Evolutionary conservation across 148 eudicot genomes (phyloP).

Genomic region (Persicaria tinctoria): DNA sequence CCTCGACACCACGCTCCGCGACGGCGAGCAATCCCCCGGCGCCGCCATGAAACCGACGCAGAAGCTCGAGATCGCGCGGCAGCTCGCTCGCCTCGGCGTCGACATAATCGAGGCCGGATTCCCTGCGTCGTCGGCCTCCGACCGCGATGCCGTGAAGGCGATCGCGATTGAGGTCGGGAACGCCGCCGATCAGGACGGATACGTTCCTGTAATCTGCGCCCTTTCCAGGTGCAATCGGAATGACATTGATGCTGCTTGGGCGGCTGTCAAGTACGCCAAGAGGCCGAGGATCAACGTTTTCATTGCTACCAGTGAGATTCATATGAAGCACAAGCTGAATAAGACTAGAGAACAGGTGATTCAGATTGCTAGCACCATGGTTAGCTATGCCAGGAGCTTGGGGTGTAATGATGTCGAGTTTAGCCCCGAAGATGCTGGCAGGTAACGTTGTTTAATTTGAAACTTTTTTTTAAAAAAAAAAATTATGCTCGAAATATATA

Average conservation of each 20-base stretch:
- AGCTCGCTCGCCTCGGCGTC: constrained; percentile 65
- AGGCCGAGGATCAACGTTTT: constrained; percentile 83
- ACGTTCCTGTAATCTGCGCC: constrained; percentile 88
- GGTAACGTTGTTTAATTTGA: constrained; percentile 27
- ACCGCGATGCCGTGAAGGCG: constrained; percentile 62
- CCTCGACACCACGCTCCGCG: constrained; percentile 88
- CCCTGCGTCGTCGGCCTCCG: constrained; percentile 77
- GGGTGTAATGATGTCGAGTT: constrained; percentile 90
- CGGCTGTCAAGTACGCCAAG: constrained; percentile 70
- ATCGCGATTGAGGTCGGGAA: constrained; percentile 72
- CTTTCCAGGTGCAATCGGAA: constrained; percentile 73
- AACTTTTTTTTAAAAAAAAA: too few species aligned
- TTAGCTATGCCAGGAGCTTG: constrained; percentile 77
- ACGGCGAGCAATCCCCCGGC: constrained; percentile 95
- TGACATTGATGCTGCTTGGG: constrained; percentile 86
- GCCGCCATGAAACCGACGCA: constrained; percentile 86
- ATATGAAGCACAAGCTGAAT: constrained; percentile 82
- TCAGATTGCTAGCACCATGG: constrained; percentile 76
- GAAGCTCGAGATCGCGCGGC: constrained; percentile 77
- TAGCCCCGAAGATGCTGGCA: constrained; percentile 97
- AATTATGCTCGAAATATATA: too few species aligned
- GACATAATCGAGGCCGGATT: constrained; percentile 93
- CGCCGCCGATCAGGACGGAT: constrained; percentile 32
- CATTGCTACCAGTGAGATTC: constrained; percentile 91
- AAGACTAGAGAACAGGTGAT: constrained; percentile 73